phyloP scores from a whole-genome alignment of 305 asterid genomes.

The Plantago coronopus region DNA sequence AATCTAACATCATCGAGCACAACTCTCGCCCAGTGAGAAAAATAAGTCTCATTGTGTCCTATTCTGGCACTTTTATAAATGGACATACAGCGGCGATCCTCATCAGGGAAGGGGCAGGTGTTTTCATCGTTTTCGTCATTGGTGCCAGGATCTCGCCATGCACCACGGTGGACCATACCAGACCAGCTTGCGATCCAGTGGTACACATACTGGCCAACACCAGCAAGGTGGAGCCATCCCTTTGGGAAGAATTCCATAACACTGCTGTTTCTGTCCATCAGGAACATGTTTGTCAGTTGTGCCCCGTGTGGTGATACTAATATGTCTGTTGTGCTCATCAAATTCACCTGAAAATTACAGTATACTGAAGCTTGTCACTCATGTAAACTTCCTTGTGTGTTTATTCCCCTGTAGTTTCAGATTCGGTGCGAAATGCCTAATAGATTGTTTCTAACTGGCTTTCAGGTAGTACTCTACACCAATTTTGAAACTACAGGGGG shows the following conservation, averaged over 20 bases:
- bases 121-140: constrained; percentile 21
- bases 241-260: constrained; percentile 71
- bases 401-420: too few relatives aligned
- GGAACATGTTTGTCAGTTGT: constrained; percentile 59
- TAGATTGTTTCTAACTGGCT: too few relatives aligned
- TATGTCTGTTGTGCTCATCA: constrained; percentile 59
- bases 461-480: too few relatives aligned
- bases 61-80: constrained; percentile 47
- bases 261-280: constrained; percentile 67
- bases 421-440: too few relatives aligned
- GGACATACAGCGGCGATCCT: constrained; percentile 59
- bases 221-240: constrained; percentile 74
- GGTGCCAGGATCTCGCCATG: constrained; percentile 57
- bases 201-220: constrained; percentile 63
- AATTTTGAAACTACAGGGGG: too few relatives aligned
- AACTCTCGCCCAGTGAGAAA: constrained; percentile 42
- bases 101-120: constrained; percentile 41
- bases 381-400: too few relatives aligned
- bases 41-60: constrained; percentile 46
- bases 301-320: constrained; percentile 75
- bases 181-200: constrained; percentile 79
- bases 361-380: neutral
- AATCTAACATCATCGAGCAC: constrained; percentile 39
- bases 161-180: constrained; percentile 71
- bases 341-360: constrained; percentile 35